These are phyloP conservation scores for Flagelloscypha sp. DNA, from an alignment of 768 basidiomycete species.

Conservation along the genomic window DNA sequence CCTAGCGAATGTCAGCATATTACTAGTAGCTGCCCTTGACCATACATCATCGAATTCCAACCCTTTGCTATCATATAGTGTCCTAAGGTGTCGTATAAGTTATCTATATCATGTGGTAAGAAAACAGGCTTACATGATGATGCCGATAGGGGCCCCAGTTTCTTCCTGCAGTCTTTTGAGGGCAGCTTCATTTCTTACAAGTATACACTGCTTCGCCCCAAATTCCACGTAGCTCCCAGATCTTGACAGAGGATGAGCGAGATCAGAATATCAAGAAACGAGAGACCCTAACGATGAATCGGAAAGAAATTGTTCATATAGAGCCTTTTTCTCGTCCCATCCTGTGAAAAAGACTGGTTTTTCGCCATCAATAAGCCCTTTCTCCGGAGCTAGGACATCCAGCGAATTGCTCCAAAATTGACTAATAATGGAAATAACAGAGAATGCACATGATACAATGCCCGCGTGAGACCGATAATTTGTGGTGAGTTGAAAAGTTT, in stretches of 20 bases:
- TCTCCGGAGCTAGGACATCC: slow-evolving; percentile 48
- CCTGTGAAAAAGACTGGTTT: slow-evolving; percentile 52
- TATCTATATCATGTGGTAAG: too few species aligned
- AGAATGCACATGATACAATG: slow-evolving; percentile 65
- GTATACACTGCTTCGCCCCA: slow-evolving; percentile 63
- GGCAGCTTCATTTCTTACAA: slow-evolving; percentile 57
- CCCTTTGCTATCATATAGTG: slow-evolving; percentile 58
- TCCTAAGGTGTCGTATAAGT: too few species aligned
- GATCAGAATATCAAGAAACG: not conserved
- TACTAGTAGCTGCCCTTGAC: not conserved
- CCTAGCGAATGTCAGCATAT: slow-evolving; percentile 28
- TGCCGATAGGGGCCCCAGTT: slow-evolving; percentile 46
- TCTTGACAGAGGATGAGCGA: not conserved
- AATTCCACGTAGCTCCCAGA: slow-evolving; percentile 44
- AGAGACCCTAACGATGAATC: slow-evolving; percentile 32
- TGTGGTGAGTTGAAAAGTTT: slow-evolving; percentile 46
- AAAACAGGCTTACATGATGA: slow-evolving; percentile 43
- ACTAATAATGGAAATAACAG: slow-evolving; percentile 53
- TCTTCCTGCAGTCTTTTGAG: slow-evolving; percentile 36
- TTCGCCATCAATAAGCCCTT: slow-evolving; percentile 42
- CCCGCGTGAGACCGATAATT: slow-evolving; percentile 72
- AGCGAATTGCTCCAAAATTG: slow-evolving; percentile 58
- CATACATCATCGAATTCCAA: slow-evolving; percentile 59
- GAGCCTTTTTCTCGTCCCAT: slow-evolving; percentile 33
- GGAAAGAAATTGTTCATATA: slow-evolving; percentile 53